Conservation (phyloP, 2,329 filamentous ascomycete genomes). For the Gaeumannomyces tritici region DNA sequence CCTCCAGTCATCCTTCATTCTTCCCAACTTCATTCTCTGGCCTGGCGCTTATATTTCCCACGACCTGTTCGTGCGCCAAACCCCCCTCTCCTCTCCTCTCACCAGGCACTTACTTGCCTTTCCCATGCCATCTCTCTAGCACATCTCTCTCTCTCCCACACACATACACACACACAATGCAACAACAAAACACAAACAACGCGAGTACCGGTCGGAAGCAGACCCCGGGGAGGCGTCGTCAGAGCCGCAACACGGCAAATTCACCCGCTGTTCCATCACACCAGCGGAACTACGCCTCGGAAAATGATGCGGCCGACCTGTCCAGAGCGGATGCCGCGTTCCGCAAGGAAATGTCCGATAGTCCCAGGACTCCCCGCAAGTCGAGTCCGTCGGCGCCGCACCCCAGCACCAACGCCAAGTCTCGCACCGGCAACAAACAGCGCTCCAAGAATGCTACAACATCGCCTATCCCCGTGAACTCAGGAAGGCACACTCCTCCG, state of each 20-base stretch:
- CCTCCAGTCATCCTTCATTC: background rate
- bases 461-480: conserved; percentile 31
- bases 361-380: conserved; percentile 34
- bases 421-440: conserved; percentile 17
- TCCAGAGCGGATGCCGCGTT: conserved; percentile 20
- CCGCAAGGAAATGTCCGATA: conserved; percentile 20
- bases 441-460: conserved; percentile 19
- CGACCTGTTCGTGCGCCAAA: background rate
- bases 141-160: background rate
- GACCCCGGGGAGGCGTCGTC: conserved; percentile 29
- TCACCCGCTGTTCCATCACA: conserved; percentile 15
- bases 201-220: conserved; percentile 18
- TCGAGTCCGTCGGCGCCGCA: conserved; percentile 19
- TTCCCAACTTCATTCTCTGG: background rate
- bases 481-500: conserved; percentile 31
- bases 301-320: conserved; percentile 34
- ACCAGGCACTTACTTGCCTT: too few species aligned
- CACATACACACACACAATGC: conserved; percentile 16
- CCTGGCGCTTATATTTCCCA: conserved; percentile 1
- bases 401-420: conserved; percentile 15
- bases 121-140: background rate
- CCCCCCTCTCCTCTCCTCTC: too few species aligned
- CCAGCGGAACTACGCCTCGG: conserved; percentile 49
- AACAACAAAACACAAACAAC: conserved; percentile 15
- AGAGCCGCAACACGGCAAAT: conserved; percentile 26